Evolutionary conservation across 2,329 filamentous ascomycete genomes (phyloP).

Genomic region (Catunica adiposa): DNA sequence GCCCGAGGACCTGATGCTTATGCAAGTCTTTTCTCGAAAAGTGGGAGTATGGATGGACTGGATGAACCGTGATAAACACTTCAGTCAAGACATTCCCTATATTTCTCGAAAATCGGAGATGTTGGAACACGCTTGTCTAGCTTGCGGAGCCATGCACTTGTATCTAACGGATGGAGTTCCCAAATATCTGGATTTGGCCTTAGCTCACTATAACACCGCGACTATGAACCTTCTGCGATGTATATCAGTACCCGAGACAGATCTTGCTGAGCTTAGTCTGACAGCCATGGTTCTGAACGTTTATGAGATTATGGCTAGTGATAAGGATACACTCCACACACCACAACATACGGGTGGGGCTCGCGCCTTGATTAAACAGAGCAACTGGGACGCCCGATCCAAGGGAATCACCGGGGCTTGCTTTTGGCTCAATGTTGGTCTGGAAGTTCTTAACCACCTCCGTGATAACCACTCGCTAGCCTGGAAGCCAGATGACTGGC

Average conservation of each 20-base stretch:
- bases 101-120: slow-evolving; percentile 69
- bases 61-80: slow-evolving; percentile 72
- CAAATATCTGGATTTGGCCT: slow-evolving; percentile 36
- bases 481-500: slow-evolving; percentile 86
- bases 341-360: slow-evolving; percentile 87
- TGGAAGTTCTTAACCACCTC: slow-evolving; percentile 79
- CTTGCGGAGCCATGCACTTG: slow-evolving; percentile 73
- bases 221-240: slow-evolving; percentile 60
- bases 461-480: slow-evolving; percentile 74
- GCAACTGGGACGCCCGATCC: slow-evolving; percentile 68
- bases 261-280: slow-evolving; percentile 70
- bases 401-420: slow-evolving; percentile 70
- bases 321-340: slow-evolving; percentile 39
- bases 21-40: slow-evolving; percentile 84
- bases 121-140: slow-evolving; percentile 75
- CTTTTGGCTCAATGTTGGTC: slow-evolving; percentile 84
- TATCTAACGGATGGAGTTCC: slow-evolving; percentile 44
- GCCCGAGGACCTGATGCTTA: slow-evolving; percentile 67
- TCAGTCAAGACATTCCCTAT: slow-evolving; percentile 69
- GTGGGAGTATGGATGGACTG: slow-evolving; percentile 91
- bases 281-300: slow-evolving; percentile 80
- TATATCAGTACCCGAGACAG: slow-evolving; percentile 56
- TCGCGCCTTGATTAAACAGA: slow-evolving; percentile 73
- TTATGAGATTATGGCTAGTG: slow-evolving; percentile 71
- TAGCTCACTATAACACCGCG: slow-evolving; percentile 43